phyloP scores from a whole-genome alignment of 768 basidiomycete species.

The Crassisporium funariophilum region DNA sequence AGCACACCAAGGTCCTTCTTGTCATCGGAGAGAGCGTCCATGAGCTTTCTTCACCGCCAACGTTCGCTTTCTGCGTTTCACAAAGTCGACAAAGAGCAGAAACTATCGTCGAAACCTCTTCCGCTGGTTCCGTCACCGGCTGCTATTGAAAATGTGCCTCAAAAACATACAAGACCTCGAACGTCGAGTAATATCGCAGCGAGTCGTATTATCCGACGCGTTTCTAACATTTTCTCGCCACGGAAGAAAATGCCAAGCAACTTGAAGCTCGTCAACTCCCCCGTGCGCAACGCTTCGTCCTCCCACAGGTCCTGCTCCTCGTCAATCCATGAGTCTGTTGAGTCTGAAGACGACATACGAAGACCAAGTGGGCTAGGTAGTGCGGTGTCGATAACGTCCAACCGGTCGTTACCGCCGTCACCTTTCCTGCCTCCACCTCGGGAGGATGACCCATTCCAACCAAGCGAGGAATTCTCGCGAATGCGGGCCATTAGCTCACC shows the following conservation, averaged over 20 bases:
- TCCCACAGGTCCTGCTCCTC: constrained; percentile 10
- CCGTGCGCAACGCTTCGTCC: constrained; percentile 12
- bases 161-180: constrained; percentile 8
- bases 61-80: constrained; percentile 14
- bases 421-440: constrained; percentile 27
- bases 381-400: constrained; percentile 36
- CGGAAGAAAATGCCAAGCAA: constrained; percentile 19
- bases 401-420: constrained; percentile 38
- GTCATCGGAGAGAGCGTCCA: no score
- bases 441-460: constrained; percentile 6
- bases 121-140: constrained; percentile 13
- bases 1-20: no score
- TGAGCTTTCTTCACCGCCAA: constrained; percentile 21
- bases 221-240: constrained; percentile 31
- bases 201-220: constrained; percentile 30
- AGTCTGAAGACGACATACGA: constrained; percentile 45
- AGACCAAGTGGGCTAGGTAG: constrained; percentile 48
- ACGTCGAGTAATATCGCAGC: constrained; percentile 14
- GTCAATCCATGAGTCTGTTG: constrained; percentile 18
- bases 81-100: constrained; percentile 9
- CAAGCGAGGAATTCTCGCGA: constrained; percentile 19
- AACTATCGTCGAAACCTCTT: constrained; percentile 3
- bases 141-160: constrained; percentile 28
- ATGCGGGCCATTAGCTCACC: constrained; percentile 41
- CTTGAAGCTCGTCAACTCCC: constrained; percentile 18